phyloP scores from a whole-genome alignment of 1,284 basidiomycete genomes.

The Cutaneotrichosporon cutaneum region DNA sequence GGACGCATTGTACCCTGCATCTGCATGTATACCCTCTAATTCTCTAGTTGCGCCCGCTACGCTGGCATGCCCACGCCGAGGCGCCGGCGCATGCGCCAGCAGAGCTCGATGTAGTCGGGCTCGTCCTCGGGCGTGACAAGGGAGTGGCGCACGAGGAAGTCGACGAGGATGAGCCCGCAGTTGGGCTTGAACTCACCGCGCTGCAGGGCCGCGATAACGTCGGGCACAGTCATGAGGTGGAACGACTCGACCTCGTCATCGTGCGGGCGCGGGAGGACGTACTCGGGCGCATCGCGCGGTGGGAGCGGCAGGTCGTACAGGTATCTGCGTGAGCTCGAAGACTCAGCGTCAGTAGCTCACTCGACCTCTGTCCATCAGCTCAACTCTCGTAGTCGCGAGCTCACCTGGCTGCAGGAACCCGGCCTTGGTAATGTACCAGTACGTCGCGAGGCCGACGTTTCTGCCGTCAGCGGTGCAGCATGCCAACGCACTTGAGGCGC shows the following conservation, averaged over 20 bases:
- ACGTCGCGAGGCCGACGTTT: constrained; percentile 49
- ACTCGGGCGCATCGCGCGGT: constrained; percentile 49
- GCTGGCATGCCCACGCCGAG: constrained; percentile 40
- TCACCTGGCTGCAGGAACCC: constrained; percentile 75
- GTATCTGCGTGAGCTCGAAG: constrained; percentile 53
- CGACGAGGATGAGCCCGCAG: constrained; percentile 59
- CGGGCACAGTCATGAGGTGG: constrained; percentile 42
- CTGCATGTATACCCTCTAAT: constrained; percentile 25
- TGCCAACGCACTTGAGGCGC: too few relatives aligned
- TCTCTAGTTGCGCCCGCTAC: constrained; percentile 13
- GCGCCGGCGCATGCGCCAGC: constrained; percentile 41
- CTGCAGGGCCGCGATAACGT: constrained; percentile 54
- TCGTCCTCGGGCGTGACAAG: constrained; percentile 58
- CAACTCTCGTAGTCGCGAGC: constrained; percentile 2
- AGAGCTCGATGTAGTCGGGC: constrained; percentile 49
- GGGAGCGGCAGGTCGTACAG: constrained; percentile 77
- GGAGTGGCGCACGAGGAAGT: constrained; percentile 60
- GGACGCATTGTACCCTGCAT: constrained; percentile 24
- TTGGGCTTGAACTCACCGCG: constrained; percentile 59
- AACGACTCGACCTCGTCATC: constrained; percentile 95
- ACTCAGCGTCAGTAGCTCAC: constrained; percentile 20
- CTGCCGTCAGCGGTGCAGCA: too few relatives aligned
- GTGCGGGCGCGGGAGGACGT: constrained; percentile 66
- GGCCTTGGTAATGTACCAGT: constrained; percentile 61
- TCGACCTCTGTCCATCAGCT: constrained; percentile 31